Percentiles rank a stretch among this genome's conserved stretches.
Conservation (phyloP, 2,329 filamentous ascomycete species). For the Ascosphaera aggregata region DNA sequence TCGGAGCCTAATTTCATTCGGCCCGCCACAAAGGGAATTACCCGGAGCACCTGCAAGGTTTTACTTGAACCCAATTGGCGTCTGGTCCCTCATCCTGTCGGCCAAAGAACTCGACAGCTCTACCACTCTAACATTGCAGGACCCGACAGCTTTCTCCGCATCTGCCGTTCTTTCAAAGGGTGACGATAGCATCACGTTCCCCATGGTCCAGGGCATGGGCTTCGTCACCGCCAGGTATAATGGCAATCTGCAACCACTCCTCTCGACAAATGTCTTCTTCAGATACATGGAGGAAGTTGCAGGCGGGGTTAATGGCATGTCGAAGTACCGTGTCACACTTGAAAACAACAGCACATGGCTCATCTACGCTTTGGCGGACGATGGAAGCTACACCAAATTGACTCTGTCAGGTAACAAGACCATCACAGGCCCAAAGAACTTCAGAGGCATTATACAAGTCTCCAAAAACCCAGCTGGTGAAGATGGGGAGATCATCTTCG, state of each 20-base stretch:
- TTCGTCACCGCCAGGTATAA: constrained; percentile 62
- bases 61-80: constrained; percentile 60
- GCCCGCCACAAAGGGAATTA: constrained; percentile 27
- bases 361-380: constrained; percentile 44
- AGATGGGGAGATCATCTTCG: constrained; percentile 44
- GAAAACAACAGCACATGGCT: constrained; percentile 58
- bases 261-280: constrained; percentile 58
- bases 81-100: constrained; percentile 60
- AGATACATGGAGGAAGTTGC: constrained; percentile 32
- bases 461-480: constrained; percentile 44
- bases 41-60: constrained; percentile 38
- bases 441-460: constrained; percentile 60
- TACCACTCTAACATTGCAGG: constrained; percentile 32
- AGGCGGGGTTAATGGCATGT: constrained; percentile 36
- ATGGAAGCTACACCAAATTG: constrained; percentile 40
- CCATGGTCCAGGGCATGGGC: constrained; percentile 71
- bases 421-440: constrained; percentile 41
- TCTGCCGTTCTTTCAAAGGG: constrained; percentile 43
- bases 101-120: constrained; percentile 44
- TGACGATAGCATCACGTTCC: constrained; percentile 45
- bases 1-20: constrained; percentile 41
- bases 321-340: constrained; percentile 52
- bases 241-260: constrained; percentile 39
- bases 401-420: constrained; percentile 40
- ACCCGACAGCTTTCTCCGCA: constrained; percentile 31